Base-by-base conservation (phyloP, 108 stramenopile species). In the Craspedostauros australis region DNA sequence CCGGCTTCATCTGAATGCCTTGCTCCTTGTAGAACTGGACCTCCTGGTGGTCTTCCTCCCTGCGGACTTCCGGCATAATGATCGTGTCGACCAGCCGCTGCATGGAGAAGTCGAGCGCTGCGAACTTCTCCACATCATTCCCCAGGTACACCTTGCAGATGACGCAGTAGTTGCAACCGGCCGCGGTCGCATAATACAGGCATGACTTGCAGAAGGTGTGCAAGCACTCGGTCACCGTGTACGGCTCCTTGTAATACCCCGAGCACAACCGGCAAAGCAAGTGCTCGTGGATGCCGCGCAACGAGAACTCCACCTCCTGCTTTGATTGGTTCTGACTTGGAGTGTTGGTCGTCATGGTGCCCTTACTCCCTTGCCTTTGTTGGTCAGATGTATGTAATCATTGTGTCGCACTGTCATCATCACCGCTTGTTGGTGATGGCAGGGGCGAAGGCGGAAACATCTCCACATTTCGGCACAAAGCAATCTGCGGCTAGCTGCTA, bases 181-280 rank as follows among this genome's bases (percentile, higher is more conserved):
- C 22, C 12, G 60, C 16, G 59, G 80, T 74, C 4, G 57, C 46
- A 20, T 62, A 45, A 33, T 64, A 50, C 32, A 86, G 57, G 50
- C 84, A 86, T 31, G 55, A 49, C 41, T 75, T 65, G 46, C 84
- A 86, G 62, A 86, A 86, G 19, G 74, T 77, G 62, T 86, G 84
- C 21, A 82, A 44, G 54, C 84, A 86, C 33, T 86, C 79, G 5
- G 70, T 57, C 23, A 80, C 66, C 0, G 84, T 82, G 54, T 77
- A 76, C 0, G 75, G 68, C 54, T 81, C 80, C 1, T 70, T 62
- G 39, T 74, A 79, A 62, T 76, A 79, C 22, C 84, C 84, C 16
- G 25, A 21, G 61, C 84, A 86, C 6, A 86, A 61, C 5, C 46
- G 34, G 37, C 84, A 86, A 28, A 59, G 68, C 8, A 85, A 46